Evolutionary conservation across 495 filamentous ascomycete genomes (phyloP), one percentile per base, ranked within the genome.

Genomic region (Penicillium ochrochloron): DNA sequence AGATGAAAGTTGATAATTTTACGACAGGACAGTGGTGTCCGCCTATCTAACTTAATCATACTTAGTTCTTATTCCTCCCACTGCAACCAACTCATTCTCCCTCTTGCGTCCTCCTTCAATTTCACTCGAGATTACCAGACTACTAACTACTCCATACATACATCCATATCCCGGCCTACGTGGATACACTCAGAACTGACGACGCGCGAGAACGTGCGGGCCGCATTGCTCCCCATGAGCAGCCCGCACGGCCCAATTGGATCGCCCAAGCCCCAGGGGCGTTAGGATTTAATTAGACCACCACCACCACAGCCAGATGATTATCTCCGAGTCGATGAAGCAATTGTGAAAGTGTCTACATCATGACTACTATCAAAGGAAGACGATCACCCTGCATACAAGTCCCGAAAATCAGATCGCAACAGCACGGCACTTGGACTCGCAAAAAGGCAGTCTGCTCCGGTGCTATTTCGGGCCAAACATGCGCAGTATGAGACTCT

Each of bases 201-300:
- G 41, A 63, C 61, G 60, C 54, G 54, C 42, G 55, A 65, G 58
- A 66, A 62, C 64, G 59, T 66, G 59, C 64, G 59, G 59, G 59
- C 59, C 59, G 60, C 64, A 54, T 57, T 48, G 39, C 51, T 56
- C n/a, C 60, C 54, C 52, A 66, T 55, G 57, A 65, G 63, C 31
- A 46, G 27, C 8, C 35, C 21, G 57, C 57, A 64, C 63, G 58
- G 54, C 21, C 64, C 64, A 66, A 66, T 66, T 46, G 54, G 64
- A 61, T 61, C 58, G 33, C 25, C 58, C 42, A 31, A 52, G 58
- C 51, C 63, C 63, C 63, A 41, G 35, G 61, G 60, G 53, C 33
- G 23, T 46, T 9, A 48, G 52, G 42, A 44, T 48, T 52, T 51
- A 61, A 53, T 56, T 33, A 56, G 31, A 56, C 15, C 53, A 37